Evolutionary conservation across 208 protist genomes (phyloP), one percentile per base, ranked within the genome.

Genomic region (Acanthamoeba lenticulata): DNA sequence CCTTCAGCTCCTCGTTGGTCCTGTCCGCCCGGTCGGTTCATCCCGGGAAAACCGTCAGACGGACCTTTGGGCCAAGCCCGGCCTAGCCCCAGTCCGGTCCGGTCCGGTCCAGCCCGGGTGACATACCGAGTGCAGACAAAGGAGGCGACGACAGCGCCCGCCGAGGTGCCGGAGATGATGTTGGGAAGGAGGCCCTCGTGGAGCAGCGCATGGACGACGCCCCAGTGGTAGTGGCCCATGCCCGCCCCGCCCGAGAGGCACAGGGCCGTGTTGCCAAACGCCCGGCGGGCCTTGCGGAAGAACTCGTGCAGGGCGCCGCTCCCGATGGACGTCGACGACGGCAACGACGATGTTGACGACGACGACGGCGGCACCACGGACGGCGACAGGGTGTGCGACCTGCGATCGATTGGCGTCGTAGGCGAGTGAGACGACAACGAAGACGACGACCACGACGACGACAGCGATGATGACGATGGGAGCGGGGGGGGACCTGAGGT

Each of bases 191-290:
- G 55, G 83, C 65, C 36, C 38, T 90, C 45, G 24, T 90, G 52
- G 2, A 90, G 36, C 1, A 90, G 55, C 3, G 83, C 83, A 27
- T 32, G 6, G 3, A 90, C 83, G 9, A 90, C 83, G 29, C 83
- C 83, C 83, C 83, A 90, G 47, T 90, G 83, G 29, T 90, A 90
- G 83, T 90, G 83, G 17, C 83, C 83, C 83, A 90, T 65, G 5
- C 83, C 83, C 15, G 83, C 83, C 4, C 83, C 83, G 7, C 83
- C 83, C 65, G 83, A 90, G 17, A 90, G 49, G 55, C 83, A 90
- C 4, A 90, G 49, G 34, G 83, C 83, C 2, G 83, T 90, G 32
- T 90, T 90, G 83, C 83, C 83, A 90, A 90, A 90, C 9, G 83
- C 83, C 1, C 83, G 45, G 7, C 83, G 83, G 36, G 83, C 83